These are phyloP conservation scores for Aegle marmelos DNA, from an alignment of 345 rosid species.

Conservation along the genomic window DNA sequence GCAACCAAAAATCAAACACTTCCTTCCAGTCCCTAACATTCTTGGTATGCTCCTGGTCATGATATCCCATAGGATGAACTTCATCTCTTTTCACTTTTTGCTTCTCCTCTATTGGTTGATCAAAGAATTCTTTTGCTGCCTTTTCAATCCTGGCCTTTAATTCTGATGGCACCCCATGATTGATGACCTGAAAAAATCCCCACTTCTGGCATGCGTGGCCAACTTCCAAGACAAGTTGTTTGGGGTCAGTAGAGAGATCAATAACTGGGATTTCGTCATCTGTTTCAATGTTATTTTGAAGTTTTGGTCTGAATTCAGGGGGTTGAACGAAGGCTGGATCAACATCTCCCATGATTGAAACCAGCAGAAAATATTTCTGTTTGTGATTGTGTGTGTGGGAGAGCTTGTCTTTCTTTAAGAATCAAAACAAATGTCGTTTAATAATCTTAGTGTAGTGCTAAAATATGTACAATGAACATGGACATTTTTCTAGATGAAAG, in stretches of 20 bases:
- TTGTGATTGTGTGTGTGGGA: background rate
- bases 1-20: slow-evolving; percentile 59
- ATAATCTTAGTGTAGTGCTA: background rate
- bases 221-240: slow-evolving; percentile 36
- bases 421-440: background rate
- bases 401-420: background rate
- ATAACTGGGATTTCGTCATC: slow-evolving; percentile 62
- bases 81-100: slow-evolving; percentile 61
- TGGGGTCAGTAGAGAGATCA: slow-evolving; percentile 40
- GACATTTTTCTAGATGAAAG: background rate
- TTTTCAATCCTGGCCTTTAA: slow-evolving; percentile 34
- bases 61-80: slow-evolving; percentile 64
- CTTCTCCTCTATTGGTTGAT: slow-evolving; percentile 53
- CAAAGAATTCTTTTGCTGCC: slow-evolving; percentile 50
- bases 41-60: slow-evolving; percentile 83
- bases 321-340: slow-evolving; percentile 58
- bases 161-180: slow-evolving; percentile 73
- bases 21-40: slow-evolving; percentile 96
- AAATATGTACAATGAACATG: background rate
- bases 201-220: slow-evolving; percentile 71
- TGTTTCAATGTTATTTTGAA: slow-evolving; percentile 11
- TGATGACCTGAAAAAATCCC: slow-evolving; percentile 86
- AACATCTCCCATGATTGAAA: slow-evolving; percentile 41
- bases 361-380: background rate
- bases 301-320: slow-evolving; percentile 47